Base-by-base conservation (phyloP, 306 rosid species). In the Lablab purpureus region DNA sequence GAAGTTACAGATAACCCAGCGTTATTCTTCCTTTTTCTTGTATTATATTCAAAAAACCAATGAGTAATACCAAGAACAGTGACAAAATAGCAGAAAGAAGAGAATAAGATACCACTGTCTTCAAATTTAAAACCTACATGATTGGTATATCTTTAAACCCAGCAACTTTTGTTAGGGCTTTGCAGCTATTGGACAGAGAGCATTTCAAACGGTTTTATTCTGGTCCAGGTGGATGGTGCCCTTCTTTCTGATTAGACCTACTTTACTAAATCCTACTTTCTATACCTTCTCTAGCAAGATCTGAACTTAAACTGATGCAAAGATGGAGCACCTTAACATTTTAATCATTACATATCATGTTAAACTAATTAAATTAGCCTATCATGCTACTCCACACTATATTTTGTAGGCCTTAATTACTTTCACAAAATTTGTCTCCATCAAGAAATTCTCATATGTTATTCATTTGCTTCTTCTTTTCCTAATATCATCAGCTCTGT, bases 361-460 rank as follows among this genome's bases (percentile, higher is more conserved):
- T 79, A 51, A 40, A 40, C 45, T 40, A 40, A 40, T 81, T 47
- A 75, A 75, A 80, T 76, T 84, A 71, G 72, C 80, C 83, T 81
- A 66, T 81, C 82, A 73, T 71, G 79, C 72, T 79, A 47, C 71
- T 73, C 71, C 82, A 77, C 52, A 5, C 67, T 71, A 81, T 64
- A 81, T 68, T 36, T 62, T 58, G 47, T 36, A 37, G 49, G 27
- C 71, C 78, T 74, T 34, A 66, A 45, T 81, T 66, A 64, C 87
- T 80, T 75, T 79, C 81, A 49, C 51, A 36, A 85, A 67, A 69
- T 80, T 87, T 87, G 89, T 86, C 91, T 86, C 83, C 82, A 76
- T 76, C 77, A 28, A 58, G 63, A 83, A 84, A 54, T 78, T 82
- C 54, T 67, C 85, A 41, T 49, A 52, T 43, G 36, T 73, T 40